Conservation (phyloP, 768 basidiomycete species). For the Boletus tylopilopsis region DNA sequence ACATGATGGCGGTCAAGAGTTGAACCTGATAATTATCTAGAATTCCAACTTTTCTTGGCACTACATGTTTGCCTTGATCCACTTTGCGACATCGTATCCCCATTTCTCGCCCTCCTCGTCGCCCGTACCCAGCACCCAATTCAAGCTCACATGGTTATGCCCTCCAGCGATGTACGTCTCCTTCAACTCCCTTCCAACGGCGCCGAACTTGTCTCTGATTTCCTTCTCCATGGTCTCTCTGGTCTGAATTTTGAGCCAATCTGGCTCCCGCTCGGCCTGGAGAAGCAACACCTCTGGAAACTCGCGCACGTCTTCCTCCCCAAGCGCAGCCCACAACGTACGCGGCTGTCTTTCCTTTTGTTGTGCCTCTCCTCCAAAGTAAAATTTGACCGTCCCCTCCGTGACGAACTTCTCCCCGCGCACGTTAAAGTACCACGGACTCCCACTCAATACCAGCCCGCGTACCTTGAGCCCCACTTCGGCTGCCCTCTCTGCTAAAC, state of each 20-base stretch:
- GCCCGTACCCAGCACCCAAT: constrained; percentile 47
- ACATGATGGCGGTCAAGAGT: neutral
- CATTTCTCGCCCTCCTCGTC: constrained; percentile 60
- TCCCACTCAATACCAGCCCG: constrained; percentile 45
- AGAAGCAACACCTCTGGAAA: constrained; percentile 49
- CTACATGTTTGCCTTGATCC: constrained; percentile 26
- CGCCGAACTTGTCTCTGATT: constrained; percentile 35
- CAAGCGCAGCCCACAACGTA: constrained; percentile 37
- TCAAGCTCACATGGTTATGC: constrained; percentile 63
- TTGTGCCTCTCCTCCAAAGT: constrained; percentile 37
- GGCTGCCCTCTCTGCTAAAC: constrained; percentile 28
- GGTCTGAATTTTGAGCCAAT: constrained; percentile 35
- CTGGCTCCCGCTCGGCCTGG: constrained; percentile 52
- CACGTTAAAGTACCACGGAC: constrained; percentile 38
- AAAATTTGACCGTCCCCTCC: constrained; percentile 26
- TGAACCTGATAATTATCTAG: neutral
- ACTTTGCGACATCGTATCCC: constrained; percentile 45
- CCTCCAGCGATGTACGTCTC: constrained; percentile 40
- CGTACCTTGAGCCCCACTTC: constrained; percentile 31
- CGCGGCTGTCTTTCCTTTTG: constrained; percentile 41
- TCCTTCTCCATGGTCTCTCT: constrained; percentile 37
- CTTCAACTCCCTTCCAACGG: constrained; percentile 13
- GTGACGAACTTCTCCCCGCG: constrained; percentile 25
- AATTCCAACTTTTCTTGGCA: constrained; percentile 4
- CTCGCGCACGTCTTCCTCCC: constrained; percentile 30